Conservation (phyloP, 352 stramenopile genomes). For the Pythium coloratum region DNA sequence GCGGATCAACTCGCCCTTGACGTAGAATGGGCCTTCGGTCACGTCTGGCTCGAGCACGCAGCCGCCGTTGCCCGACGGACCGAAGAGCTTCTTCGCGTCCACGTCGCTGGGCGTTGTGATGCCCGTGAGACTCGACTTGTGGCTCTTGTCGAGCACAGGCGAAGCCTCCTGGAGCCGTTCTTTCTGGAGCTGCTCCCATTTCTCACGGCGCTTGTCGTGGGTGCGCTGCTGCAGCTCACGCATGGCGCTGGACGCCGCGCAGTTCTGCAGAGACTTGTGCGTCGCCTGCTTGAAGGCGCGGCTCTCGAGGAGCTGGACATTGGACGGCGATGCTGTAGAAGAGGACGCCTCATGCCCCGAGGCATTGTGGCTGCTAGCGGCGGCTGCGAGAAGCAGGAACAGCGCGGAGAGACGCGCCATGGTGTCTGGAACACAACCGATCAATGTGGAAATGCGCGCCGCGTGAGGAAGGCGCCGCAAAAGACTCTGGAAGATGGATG, state of each 20-base stretch:
- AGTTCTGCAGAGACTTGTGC: not conserved
- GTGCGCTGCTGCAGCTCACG: slow-evolving; percentile 6
- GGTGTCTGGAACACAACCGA: not conserved
- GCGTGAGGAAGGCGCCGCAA: not conserved
- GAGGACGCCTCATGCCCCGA: not conserved
- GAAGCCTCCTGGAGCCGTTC: not conserved
- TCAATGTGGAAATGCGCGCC: not conserved
- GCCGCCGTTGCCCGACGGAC: not conserved
- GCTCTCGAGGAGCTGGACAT: not conserved
- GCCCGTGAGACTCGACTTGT: slow-evolving; percentile 9
- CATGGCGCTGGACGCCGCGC: not conserved
- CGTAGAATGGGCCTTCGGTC: slow-evolving; percentile 20
- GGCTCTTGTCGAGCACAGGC: slow-evolving; percentile 13
- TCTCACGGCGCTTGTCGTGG: not conserved
- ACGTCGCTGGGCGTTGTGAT: slow-evolving; percentile 1
- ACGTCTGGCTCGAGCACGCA: slow-evolving; percentile 19
- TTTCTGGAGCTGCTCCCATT: slow-evolving; percentile 10
- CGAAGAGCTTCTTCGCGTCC: slow-evolving; percentile 4
- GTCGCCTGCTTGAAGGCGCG: slow-evolving; percentile 13
- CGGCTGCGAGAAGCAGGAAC: slow-evolving; percentile 11
- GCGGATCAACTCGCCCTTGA: slow-evolving; percentile 12
- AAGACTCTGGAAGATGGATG: slow-evolving; percentile 3
- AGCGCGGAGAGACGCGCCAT: slow-evolving; percentile 19
- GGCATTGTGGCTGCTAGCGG: not conserved
- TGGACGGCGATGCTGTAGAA: not conserved